Evolutionary conservation across 371 early-diverging fungal genomes (phyloP).

Genomic region (Mucor irregularis): DNA sequence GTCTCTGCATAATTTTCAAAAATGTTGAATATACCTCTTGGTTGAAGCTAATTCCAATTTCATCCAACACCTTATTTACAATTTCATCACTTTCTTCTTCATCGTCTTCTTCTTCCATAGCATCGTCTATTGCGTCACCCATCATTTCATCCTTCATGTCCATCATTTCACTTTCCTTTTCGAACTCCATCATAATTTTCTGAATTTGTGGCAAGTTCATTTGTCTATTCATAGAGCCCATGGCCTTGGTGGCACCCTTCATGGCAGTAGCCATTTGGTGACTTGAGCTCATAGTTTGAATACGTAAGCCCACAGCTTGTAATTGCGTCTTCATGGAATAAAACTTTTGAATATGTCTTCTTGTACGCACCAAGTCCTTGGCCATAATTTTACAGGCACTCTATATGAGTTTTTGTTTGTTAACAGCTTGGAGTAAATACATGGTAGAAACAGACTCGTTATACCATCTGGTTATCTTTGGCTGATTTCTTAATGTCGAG

Average conservation of each 20-base stretch:
- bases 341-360: constrained; percentile 92
- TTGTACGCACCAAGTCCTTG: constrained; percentile 93
- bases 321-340: constrained; percentile 94
- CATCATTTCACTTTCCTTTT: constrained; percentile 92
- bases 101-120: constrained; percentile 91
- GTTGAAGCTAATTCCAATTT: constrained; percentile 85
- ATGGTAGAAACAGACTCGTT: no score
- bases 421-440: no score
- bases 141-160: constrained; percentile 99
- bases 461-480: constrained; percentile 84
- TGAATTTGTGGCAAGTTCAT: constrained; percentile 93
- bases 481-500: constrained; percentile 91
- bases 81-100: constrained; percentile 90
- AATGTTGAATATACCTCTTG: no score
- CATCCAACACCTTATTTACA: constrained; percentile 92
- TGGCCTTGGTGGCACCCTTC: constrained; percentile 93
- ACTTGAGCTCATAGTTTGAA: constrained; percentile 91
- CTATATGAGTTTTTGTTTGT: no score
- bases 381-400: constrained; percentile 94
- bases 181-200: constrained; percentile 97
- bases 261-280: constrained; percentile 96
- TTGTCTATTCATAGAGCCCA: constrained; percentile 91
- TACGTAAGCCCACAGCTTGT: constrained; percentile 87
- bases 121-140: constrained; percentile 95
- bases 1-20: no score